Base-by-base conservation (phyloP, 768 basidiomycete species). In the Lepiota venenata region DNA sequence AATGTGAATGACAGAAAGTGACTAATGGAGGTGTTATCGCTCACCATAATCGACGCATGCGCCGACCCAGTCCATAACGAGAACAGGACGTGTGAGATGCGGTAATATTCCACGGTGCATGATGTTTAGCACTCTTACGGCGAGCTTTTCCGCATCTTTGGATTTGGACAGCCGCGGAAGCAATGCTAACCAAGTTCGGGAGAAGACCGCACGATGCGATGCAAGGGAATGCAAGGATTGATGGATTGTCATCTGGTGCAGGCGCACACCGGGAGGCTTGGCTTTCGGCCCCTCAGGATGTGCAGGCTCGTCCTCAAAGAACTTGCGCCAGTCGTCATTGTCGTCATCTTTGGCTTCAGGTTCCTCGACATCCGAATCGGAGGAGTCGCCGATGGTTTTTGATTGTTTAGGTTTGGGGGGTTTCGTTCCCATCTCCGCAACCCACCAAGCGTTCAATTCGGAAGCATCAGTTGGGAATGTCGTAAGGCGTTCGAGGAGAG, bases 21-120 rank as follows among this genome's bases (percentile, higher is more conserved):
- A 22, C 55, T 25, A 25, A 47, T 25, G 16, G 25, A 12, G 52
- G 37, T n/a, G 10, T 25, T 36, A 14, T 25, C 20, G 66, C 82
- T 57, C 51, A 86, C 92, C 93, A 60, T 81, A 75, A 64, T 95
- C 92, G 11, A 93, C 87, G 60, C 89, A 91, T 2, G 82, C 82
- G 22, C 85, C 82, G 37, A 96, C 79, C 91, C 93, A 97, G 66
- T 96, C 93, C 88, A 93, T 93, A n/a, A 89, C 78, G 47, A 91
- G 69, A 45, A 90, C 74, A 0, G 88, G 84, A 37, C 88, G 70
- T 0, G 89, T 92, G 44, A 95, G 66, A 66, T 93, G 85, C 0
- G 94, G 94, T 66, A 96, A 70, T 11, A 95, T 87, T 4, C 86
- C 83, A 11, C 83, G 75, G 66, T 96, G 93, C 78, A 96, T 84